phyloP scores from a whole-genome alignment of 2,329 filamentous ascomycete species.

The Paradendryphiella salina region DNA sequence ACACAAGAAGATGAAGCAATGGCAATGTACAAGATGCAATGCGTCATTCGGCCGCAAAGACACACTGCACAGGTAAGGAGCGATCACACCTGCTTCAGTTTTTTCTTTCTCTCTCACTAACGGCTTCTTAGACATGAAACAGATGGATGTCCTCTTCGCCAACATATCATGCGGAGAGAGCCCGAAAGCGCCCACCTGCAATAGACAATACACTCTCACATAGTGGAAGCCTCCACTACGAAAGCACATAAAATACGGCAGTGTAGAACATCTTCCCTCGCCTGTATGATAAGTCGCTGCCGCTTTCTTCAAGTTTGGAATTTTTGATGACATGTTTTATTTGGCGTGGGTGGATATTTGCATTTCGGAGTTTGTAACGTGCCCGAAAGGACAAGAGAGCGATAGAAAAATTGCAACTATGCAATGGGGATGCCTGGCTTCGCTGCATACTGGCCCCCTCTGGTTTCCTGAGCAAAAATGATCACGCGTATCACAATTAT shows the following conservation, averaged over 20 bases:
- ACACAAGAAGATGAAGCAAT: slow-evolving; percentile 72
- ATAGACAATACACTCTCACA: not conserved
- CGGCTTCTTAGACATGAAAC: slow-evolving; percentile 67
- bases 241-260: too few species aligned
- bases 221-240: too few species aligned
- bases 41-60: slow-evolving; percentile 78
- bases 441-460: slow-evolving; percentile 7
- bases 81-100: not conserved
- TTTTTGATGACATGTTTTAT: slow-evolving; percentile 3
- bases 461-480: slow-evolving; percentile 5
- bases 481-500: slow-evolving; percentile 6
- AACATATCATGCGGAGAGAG: slow-evolving; percentile 9
- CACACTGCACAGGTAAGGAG: slow-evolving; percentile 72
- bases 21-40: slow-evolving; percentile 71
- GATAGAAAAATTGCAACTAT: slow-evolving; percentile 17
- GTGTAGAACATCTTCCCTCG: too few species aligned
- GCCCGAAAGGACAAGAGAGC: slow-evolving; percentile 6
- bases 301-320: slow-evolving; percentile 1
- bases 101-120: slow-evolving; percentile 21
- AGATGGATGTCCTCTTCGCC: slow-evolving; percentile 71
- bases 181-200: slow-evolving; percentile 6
- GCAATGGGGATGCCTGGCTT: slow-evolving; percentile 16
- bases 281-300: not conserved
- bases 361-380: slow-evolving; percentile 23
- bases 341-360: slow-evolving; percentile 15